phyloP scores from a whole-genome alignment of 73 alveolate species.

The Paraurostyla sp. region DNA sequence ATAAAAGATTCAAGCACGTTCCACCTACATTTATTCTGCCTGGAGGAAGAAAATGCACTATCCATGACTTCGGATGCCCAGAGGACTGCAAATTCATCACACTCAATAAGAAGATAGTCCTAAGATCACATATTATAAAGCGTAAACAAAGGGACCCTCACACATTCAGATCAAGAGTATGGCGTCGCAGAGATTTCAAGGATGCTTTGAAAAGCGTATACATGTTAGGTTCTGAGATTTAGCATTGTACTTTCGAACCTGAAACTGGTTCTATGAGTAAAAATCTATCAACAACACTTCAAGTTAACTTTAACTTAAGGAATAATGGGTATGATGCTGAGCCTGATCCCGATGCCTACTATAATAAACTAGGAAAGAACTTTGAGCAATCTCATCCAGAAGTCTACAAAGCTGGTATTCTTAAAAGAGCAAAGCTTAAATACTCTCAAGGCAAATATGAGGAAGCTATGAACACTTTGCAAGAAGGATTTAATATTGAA shows the following conservation, averaged over 20 bases:
- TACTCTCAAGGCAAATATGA: slow-evolving; percentile 80
- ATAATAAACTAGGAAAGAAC: slow-evolving; percentile 77
- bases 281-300: slow-evolving; percentile 13
- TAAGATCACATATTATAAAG: slow-evolving; percentile 4
- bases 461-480: slow-evolving; percentile 72
- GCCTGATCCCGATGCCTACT: slow-evolving; percentile 77
- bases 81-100: slow-evolving; percentile 50
- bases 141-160: slow-evolving; percentile 41
- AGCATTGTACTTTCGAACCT: slow-evolving; percentile 97
- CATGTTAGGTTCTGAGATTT: slow-evolving; percentile 94
- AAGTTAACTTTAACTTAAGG: slow-evolving; percentile 47
- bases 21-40: slow-evolving; percentile 62
- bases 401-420: slow-evolving; percentile 87
- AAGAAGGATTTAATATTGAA: slow-evolving; percentile 86
- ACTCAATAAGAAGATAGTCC: slow-evolving; percentile 34
- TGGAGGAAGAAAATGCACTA: slow-evolving; percentile 53
- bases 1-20: slow-evolving; percentile 34
- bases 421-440: slow-evolving; percentile 80
- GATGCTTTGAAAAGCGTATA: slow-evolving; percentile 82
- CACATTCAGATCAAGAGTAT: slow-evolving; percentile 37
- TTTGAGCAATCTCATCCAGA: slow-evolving; percentile 81
- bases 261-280: slow-evolving; percentile 79
- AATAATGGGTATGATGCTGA: slow-evolving; percentile 4
- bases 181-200: slow-evolving; percentile 77
- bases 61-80: slow-evolving; percentile 55